A percentile compares a stretch with the other conserved stretches of the same genome.
Conservation (phyloP, 805 yeast species). For the Myxozyma nipponensis region DNA sequence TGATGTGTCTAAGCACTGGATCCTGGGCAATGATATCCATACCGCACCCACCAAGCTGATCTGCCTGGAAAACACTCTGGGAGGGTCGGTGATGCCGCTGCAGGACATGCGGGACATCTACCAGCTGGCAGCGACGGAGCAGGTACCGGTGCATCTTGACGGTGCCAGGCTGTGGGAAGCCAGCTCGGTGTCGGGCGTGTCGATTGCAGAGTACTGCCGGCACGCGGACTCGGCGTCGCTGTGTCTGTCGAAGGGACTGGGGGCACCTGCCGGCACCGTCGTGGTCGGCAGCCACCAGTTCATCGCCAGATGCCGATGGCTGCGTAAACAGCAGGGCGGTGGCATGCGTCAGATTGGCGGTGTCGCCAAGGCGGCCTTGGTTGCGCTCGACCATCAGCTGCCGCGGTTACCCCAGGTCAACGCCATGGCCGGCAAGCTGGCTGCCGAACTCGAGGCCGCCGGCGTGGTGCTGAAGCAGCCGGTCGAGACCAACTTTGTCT, state of each 20-base stretch:
- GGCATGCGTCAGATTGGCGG: constrained; percentile 88
- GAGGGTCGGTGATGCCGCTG: constrained; percentile 74
- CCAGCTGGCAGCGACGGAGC: constrained; percentile 59
- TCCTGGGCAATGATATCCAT: constrained; percentile 74
- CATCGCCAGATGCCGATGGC: constrained; percentile 71
- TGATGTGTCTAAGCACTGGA: constrained; percentile 57
- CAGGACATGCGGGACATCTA: constrained; percentile 72
- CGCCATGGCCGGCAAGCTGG: constrained; percentile 48
- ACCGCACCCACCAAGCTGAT: constrained; percentile 82
- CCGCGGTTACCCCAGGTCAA: constrained; percentile 48
- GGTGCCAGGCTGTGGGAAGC: constrained; percentile 97
- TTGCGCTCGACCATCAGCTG: constrained; percentile 72
- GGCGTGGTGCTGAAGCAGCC: constrained; percentile 67
- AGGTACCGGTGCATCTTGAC: constrained; percentile 71
- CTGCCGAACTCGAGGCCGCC: constrained; percentile 36
- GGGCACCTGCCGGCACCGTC: constrained; percentile 91
- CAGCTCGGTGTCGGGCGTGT: constrained; percentile 62
- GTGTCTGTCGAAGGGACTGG: constrained; percentile 83
- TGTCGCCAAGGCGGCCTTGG: constrained; percentile 70
- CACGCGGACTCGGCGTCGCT: constrained; percentile 85
- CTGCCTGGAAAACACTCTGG: constrained; percentile 82
- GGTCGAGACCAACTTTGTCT: constrained; percentile 78
- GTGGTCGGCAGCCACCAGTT: constrained; percentile 62
- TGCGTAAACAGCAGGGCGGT: constrained; percentile 90
- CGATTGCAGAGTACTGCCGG: constrained; percentile 67